These are phyloP conservation scores for Angomonas deanei DNA, from an alignment of 208 protist genomes.

Conservation along the genomic window DNA sequence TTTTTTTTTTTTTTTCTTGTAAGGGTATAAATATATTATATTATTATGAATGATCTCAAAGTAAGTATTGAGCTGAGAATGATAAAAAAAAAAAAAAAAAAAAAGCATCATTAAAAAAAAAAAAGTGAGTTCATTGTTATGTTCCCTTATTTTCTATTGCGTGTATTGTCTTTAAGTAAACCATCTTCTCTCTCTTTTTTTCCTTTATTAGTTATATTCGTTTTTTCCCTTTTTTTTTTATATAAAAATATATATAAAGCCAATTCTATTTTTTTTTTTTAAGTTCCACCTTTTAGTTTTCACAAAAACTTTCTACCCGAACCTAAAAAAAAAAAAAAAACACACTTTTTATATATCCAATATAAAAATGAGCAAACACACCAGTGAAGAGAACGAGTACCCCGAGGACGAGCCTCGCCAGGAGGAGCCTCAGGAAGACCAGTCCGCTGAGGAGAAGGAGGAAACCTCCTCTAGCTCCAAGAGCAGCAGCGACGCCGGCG, in stretches of 20 bases:
- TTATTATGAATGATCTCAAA: not conserved
- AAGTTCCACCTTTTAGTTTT: conserved; percentile 2
- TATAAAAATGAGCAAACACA: not conserved
- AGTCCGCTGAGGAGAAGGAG: conserved; percentile 9
- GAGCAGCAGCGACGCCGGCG: conserved; percentile 4
- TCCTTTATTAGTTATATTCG: not conserved
- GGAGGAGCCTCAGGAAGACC: conserved; percentile 5
- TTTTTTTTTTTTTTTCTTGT: not conserved
- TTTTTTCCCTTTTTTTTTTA: not conserved
- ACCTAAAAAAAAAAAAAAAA: conserved; percentile 9
- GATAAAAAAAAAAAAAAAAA: conserved; percentile 2
- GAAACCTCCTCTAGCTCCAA: conserved; percentile 16
- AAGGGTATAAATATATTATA: not conserved
- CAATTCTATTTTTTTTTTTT: not conserved
- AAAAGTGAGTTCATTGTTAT: not conserved
- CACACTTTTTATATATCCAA: not conserved
- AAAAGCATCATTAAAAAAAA: not conserved
- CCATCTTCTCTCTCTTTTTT: not conserved
- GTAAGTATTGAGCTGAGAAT: not conserved
- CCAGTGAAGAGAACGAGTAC: not conserved
- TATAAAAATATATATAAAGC: not conserved
- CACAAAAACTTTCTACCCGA: conserved; percentile 2
- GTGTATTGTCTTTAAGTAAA: not conserved
- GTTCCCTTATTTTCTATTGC: not conserved
- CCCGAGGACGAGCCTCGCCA: conserved; percentile 4